Percentiles rank a stretch among this genome's conserved stretches.
These are phyloP conservation scores for Alternaria arbusti DNA, from an alignment of 2,329 filamentous ascomycete species.

Conservation along the genomic window DNA sequence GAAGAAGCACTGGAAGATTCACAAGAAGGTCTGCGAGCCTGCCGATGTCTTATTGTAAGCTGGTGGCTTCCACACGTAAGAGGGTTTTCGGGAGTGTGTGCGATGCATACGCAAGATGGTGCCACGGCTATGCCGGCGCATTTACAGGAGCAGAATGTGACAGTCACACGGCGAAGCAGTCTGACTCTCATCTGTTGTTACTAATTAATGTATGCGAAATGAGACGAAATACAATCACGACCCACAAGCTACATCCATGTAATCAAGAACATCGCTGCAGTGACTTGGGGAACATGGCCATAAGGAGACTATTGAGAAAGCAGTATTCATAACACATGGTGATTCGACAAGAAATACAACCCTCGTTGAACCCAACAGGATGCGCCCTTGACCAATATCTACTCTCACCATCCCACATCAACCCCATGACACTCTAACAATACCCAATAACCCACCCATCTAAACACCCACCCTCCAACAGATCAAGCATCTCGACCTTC, in stretches of 20 bases:
- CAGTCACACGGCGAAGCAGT: neutral
- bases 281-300: neutral
- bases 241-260: neutral
- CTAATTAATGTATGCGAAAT: neutral
- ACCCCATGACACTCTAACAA: neutral
- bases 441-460: neutral
- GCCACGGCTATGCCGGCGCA: neutral
- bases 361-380: neutral
- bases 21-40: slow-evolving; percentile 37
- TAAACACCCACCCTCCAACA: neutral
- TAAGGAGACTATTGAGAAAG: neutral
- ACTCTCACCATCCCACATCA: neutral
- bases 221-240: neutral
- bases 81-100: neutral
- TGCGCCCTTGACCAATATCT: neutral
- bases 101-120: neutral
- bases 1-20: slow-evolving; percentile 40
- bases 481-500: neutral
- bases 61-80: neutral
- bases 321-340: neutral
- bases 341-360: neutral
- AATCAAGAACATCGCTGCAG: neutral
- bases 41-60: neutral
- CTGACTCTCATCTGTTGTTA: neutral
- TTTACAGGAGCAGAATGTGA: no score